Percentiles rank a stretch among this genome's conserved stretches.
Conservation (phyloP, 208 protist genomes). For the Leishmania lainsoni region DNA sequence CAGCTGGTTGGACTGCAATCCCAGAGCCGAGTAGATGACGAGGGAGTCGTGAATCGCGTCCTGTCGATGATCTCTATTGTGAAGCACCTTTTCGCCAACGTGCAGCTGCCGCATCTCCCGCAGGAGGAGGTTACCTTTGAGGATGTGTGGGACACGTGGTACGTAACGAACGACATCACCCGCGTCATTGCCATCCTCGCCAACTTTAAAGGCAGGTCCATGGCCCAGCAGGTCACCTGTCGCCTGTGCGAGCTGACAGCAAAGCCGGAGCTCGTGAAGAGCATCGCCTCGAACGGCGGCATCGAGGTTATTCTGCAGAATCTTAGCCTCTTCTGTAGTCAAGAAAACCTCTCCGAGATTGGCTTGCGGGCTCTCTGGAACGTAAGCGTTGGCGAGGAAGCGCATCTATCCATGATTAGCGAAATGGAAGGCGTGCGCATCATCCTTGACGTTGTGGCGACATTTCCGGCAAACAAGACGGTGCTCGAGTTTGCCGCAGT, state of each 20-base stretch:
- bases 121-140: conserved; percentile 55
- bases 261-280: conserved; percentile 47
- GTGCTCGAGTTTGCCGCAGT: conserved; percentile 75
- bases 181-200: conserved; percentile 73
- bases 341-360: conserved; percentile 51
- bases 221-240: conserved; percentile 57
- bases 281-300: conserved; percentile 55
- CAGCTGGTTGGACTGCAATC: conserved; percentile 86
- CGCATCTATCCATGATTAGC: conserved; percentile 43
- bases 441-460: conserved; percentile 66
- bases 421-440: conserved; percentile 46
- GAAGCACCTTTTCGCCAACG: conserved; percentile 90
- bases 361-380: conserved; percentile 86
- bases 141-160: conserved; percentile 92
- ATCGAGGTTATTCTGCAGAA: conserved; percentile 65
- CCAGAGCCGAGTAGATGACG: conserved; percentile 62
- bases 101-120: conserved; percentile 72
- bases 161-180: conserved; percentile 70
- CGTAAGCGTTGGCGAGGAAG: conserved; percentile 66
- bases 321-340: conserved; percentile 55
- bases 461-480: conserved; percentile 56
- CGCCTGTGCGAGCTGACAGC: conserved; percentile 73
- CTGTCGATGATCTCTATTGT: conserved; percentile 85
- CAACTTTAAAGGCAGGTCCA: conserved; percentile 74
- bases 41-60: conserved; percentile 82